Base-by-base conservation (phyloP, 2,329 filamentous ascomycete species). In the Xylariaceae sp. region DNA sequence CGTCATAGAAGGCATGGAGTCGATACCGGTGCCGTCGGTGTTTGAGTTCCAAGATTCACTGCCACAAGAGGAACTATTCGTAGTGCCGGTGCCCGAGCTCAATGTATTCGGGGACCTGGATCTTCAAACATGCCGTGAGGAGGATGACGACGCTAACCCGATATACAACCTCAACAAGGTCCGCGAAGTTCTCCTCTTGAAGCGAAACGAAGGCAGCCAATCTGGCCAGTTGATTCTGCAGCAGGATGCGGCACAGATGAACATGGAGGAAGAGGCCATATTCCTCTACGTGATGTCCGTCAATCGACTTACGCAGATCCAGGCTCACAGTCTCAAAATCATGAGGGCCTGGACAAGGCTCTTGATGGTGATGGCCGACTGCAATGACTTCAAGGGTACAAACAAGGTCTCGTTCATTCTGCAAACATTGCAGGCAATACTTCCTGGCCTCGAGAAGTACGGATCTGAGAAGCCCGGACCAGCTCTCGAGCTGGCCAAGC, bases 31-130 rank as follows among this genome's bases (percentile, higher is more conserved):
- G 59, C 82, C 88, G 0, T 92, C 89, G 2, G 82, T 97, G 5
- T 96, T 97, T 69, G 92, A 97, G 65, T 81, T 97, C 18, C 94
- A 96, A 68, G 94, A 99, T 74, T 97, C 97, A 68, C 82, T 94
- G 61, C 73, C 81, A 1, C 71, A 78, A 17, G 79, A 80, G 51
- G 77, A 73, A 13, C 69, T 77, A n/a, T 84, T 82, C 77, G 73
- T 77, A 23, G 72, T 77, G 3, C 70, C 80, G 1, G 73, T 82
- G 2, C 84, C 86, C 2, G 72, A 78, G 4, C 76, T 89, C 17
- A 75, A 78, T 47, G 83, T 83, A 61, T 87, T 92, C 61, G 76
- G 77, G 15, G 85, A 86, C 48, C 72, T 95, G 23, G 85, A 92
- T 64, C 75, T 95, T 52, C 79, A 82, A 2, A 76, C 83, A 1